Base-by-base conservation (phyloP, 1,139 yeast genomes). In the Saccharomyces pastorianus region DNA sequence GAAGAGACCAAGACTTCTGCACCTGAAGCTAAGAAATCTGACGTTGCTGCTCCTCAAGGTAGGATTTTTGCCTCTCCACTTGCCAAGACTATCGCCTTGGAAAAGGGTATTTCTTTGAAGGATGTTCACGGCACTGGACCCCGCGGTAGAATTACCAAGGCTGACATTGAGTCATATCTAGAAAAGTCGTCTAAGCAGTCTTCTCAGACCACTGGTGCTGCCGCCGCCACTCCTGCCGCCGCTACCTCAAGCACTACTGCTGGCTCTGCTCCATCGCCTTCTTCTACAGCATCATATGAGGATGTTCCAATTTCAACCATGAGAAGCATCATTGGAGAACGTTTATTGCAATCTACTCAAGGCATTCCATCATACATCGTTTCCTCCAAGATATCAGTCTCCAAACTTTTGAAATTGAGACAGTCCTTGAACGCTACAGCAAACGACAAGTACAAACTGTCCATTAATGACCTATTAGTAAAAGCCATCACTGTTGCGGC, bases 401-500 rank as follows among this genome's bases (percentile, higher is more conserved):
- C 90, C 64, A 95, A 93, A 79, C 79, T 95, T 66, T 81, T 90
- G 75, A 93, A 93, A 77, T 81, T 93, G 69, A 88, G 99, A 76
- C 87, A 87, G 65, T 83, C 97, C 46, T 82, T 93, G 68, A 93
- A 93, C 73, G 83, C 91, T 46, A 71, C 86, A 58, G 87, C 95
- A 55, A 87, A 89, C 58, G 97, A 90, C 71, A 82, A 88, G 71
- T 91, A 85, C 82, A 90, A 83, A 77, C 79, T 93, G 68, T 90
- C 98, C 17, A 91, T 93, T 67, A 93, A 95, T 73, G 99, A 93
- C 73, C 81, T 93, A 69, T 80, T 93, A 70, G 82, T 95, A 75
- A 93, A 93, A 80, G 98, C 98, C 57, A 81, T 93, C 67, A 91
- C 97, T 54, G 81, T 82, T 67, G 97, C 99, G 54, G 83, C 89